Base-by-base conservation (phyloP, 352 stramenopile species). In the Pilasporangium apinafurcum region DNA sequence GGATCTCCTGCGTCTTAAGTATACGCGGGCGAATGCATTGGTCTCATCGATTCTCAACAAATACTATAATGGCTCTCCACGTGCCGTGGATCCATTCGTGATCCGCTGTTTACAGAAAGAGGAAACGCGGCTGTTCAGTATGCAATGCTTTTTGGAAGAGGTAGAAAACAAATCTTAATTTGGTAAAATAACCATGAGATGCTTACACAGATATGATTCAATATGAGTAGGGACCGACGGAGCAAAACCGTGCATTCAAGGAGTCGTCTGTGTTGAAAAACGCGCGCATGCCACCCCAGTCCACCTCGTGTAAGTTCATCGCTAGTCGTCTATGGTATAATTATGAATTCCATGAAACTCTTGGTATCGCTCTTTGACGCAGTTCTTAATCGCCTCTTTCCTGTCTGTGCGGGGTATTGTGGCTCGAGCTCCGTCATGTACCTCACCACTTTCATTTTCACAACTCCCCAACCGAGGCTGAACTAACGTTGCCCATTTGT, bases 91-190 rank as follows among this genome's bases (percentile, higher is more conserved):
- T 34, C 53, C 67, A 17, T 78, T 80, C 30, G 77, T 90, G 47
- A 66, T 81, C 32, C 61, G 68, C 13, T 45, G 53, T 13, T 50
- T 90, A 0, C 52, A 83, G 32, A 51, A 74, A 24, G 53, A 82
- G 28, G 77, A 90, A 48, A 47, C 65, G 22, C 49, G 55, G 4
- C 54, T 87, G 35, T 59, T 85, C 41, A 79, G 74, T 37, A 73
- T 90, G 33, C 74, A 85, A 60, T 87, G 71, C 59, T 86, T 70
- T 44, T 28, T 90, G 8, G 64, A 90, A 48, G 70, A 90, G 56
- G 74, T 82, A 34, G n/a, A 25, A 24, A 16, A 18, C 27, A 3
- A n/a, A n/a, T n/a, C n/a, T n/a, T n/a, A n/a, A n/a, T n/a, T n/a
- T n/a, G n/a, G n/a, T n/a, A n/a, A n/a, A n/a, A n/a, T n/a, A n/a